Evolutionary conservation across 495 filamentous ascomycete genomes (phyloP), one percentile per base, ranked within the genome.

Genomic region (Neurospora sp.): DNA sequence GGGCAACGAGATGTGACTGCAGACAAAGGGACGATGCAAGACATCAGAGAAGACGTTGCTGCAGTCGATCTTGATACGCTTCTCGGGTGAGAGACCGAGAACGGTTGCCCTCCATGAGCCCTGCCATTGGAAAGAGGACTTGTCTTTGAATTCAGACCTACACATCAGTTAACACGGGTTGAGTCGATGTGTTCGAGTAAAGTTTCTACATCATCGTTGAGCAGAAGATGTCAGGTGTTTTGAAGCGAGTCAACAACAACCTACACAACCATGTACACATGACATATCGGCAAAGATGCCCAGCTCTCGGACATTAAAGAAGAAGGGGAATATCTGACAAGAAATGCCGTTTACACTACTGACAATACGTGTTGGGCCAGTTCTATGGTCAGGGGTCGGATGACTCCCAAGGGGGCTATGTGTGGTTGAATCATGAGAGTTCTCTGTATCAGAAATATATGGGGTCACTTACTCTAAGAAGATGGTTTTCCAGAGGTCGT

Each of bases 401-500:
- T 1, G 54, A 66, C 54, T 66, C 54, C 23, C 54, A 37, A 69
- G 6, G 35, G 44, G 44, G 23, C 18, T 39, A 9, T n/a, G 23
- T 40, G 18, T 11, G 46, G 20, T 14, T 60, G 49, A 5, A 14
- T 60, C 11, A 60, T 27, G 49, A 27, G 5, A 27, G 20, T 35
- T 35, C 8, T 66, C 54, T 35, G 54, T 7, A 14, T 27, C 11
- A 42, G 75, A 69, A 49, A 41, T 71, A 41, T 71, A 76, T 78
- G 74, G 77, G 11, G 49, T 31, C 16, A 87, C 93, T 88, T 91
- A 99, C 96, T 89, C 86, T 75, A 97, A 85, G 77, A 94, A 96
- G 11, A 97, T 81, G 27, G 89, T 79, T 83, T 96, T 96, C 96
- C 96, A 99, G 37, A 98, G 80, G 74, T 99, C 96, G 74, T 98